Percentiles rank a stretch among this genome's conserved stretches.
Conservation (phyloP, 1,284 basidiomycete genomes). For the Rhodotorula sp. region DNA sequence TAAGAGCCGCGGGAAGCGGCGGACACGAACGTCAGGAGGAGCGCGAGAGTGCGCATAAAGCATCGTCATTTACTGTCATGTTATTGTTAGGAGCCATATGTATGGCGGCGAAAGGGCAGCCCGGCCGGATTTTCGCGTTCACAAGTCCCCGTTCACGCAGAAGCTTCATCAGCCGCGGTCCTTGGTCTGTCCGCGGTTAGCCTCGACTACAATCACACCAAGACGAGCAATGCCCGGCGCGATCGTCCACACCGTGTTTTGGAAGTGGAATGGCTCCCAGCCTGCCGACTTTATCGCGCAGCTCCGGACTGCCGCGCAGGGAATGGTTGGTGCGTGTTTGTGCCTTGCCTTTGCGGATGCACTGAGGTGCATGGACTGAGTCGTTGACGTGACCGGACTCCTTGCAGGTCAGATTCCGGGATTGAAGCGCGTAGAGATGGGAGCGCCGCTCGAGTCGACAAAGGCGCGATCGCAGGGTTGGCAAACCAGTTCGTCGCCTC, state of each 20-base stretch:
- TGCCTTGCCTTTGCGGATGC: too few relatives aligned
- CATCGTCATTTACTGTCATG: too few relatives aligned
- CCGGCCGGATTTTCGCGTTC: too few relatives aligned
- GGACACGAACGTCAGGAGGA: too few relatives aligned
- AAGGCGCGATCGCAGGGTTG: conserved; percentile 25
- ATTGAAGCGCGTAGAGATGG: conserved; percentile 9
- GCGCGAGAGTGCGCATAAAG: too few relatives aligned
- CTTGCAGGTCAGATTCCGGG: conserved; percentile 20
- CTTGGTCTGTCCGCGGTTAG: not conserved
- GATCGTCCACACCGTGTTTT: conserved; percentile 24
- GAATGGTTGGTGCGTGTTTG: conserved; percentile 19
- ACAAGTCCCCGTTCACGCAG: not conserved
- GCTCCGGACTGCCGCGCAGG: conserved; percentile 6
- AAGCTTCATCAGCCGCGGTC: not conserved
- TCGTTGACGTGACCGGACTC: too few relatives aligned
- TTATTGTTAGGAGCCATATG: too few relatives aligned
- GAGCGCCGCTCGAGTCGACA: conserved; percentile 14
- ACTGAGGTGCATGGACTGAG: too few relatives aligned
- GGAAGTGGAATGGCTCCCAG: conserved; percentile 16
- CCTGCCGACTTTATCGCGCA: not conserved
- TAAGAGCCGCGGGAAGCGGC: too few relatives aligned
- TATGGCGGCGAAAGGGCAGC: too few relatives aligned
- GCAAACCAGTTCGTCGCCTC: conserved; percentile 19
- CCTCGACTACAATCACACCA: not conserved
- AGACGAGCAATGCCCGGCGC: conserved; percentile 5